These are phyloP conservation scores for Rhynchospora pubera DNA, from an alignment of 176 grass and related monocot genomes.

Conservation along the genomic window DNA sequence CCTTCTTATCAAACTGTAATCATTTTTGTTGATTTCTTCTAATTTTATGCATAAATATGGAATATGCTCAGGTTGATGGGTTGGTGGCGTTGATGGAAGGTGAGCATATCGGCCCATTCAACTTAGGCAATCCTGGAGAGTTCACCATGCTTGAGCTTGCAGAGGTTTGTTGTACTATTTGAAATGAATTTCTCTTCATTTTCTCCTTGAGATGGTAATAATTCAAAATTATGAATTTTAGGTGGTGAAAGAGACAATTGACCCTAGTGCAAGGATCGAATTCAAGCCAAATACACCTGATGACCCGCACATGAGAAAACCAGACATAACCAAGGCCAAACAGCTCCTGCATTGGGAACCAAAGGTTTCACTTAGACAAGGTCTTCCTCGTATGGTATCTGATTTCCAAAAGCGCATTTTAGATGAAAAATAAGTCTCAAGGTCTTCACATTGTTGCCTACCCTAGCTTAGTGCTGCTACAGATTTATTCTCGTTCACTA, in stretches of 20 bases:
- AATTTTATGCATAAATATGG: neutral
- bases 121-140: constrained; percentile 93
- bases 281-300: constrained; percentile 84
- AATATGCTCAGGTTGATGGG: constrained; percentile 56
- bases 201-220: neutral
- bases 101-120: constrained; percentile 81
- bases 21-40: neutral
- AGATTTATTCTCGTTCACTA: constrained; percentile 7
- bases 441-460: constrained; percentile 24
- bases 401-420: constrained; percentile 82
- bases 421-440: constrained; percentile 45
- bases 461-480: neutral
- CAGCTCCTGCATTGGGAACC: constrained; percentile 82
- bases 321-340: constrained; percentile 83
- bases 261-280: constrained; percentile 61
- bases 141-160: constrained; percentile 97
- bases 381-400: constrained; percentile 69
- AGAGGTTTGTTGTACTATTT: constrained; percentile 41
- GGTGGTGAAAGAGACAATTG: constrained; percentile 87
- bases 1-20: neutral
- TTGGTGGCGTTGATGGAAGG: constrained; percentile 82
- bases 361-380: constrained; percentile 69
- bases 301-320: constrained; percentile 98
- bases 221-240: constrained; percentile 19
- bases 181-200: neutral